Evolutionary conservation across 306 rosid species (phyloP).

Genomic region (Ceratonia siliqua): DNA sequence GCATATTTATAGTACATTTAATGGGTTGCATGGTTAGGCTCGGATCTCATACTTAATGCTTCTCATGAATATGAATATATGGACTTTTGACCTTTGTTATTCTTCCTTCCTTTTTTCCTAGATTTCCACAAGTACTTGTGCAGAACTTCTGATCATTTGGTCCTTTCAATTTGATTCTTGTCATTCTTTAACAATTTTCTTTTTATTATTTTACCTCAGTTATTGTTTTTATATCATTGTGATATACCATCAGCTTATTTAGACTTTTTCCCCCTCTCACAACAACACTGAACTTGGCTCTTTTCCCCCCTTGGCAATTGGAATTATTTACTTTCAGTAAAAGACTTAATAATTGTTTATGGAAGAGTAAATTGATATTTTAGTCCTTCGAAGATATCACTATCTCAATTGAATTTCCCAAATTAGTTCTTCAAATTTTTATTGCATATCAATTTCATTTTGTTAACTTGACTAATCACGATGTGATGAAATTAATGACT

Average conservation of each 20-base stretch:
- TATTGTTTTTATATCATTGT: background rate
- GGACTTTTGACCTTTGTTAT: background rate
- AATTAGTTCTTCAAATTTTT: no score
- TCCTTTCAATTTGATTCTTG: background rate
- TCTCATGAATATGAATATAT: constrained; percentile 15
- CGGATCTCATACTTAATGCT: background rate
- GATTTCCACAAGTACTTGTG: no score
- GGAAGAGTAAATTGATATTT: no score
- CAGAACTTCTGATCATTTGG: background rate
- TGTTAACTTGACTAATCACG: no score
- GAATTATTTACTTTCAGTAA: background rate
- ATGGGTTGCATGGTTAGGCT: background rate
- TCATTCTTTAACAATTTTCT: background rate
- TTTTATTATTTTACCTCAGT: background rate
- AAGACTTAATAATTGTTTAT: no score
- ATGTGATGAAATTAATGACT: no score
- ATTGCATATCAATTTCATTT: no score
- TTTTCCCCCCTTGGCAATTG: background rate
- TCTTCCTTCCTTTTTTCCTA: no score
- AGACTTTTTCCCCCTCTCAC: background rate
- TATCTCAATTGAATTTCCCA: no score
- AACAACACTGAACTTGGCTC: background rate
- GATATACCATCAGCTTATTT: background rate
- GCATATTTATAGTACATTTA: background rate
- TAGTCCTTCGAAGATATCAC: no score